Evolutionary conservation across 2,329 filamentous ascomycete species (phyloP), one percentile per base, ranked within the genome.

Genomic region (Chaetomium olivaceum): DNA sequence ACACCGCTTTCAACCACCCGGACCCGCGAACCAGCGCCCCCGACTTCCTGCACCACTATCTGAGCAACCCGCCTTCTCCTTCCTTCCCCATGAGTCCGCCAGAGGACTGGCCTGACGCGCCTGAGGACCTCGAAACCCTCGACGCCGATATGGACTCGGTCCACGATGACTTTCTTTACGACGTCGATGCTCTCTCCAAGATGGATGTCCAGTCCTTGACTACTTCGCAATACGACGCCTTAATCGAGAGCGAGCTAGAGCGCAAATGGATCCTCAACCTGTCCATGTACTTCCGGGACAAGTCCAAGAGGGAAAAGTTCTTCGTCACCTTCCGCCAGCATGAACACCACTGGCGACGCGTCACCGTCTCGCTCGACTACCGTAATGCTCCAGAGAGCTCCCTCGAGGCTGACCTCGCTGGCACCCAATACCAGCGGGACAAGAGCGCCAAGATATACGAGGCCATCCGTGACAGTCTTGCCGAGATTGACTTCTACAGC

Each of bases 221-320:
- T 19, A 80, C 80, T 3, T 82, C 83, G 2, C 79, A 83, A 65
- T 85, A 91, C 72, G 86, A 90, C 61, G 80, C 82, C 61, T 82
- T 87, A 72, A 85, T 97, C 70, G 87, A 90, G 69, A 87, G 91
- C 68, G 94, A 98, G 77, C 84, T 97, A 63, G 93, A 97, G 74
- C 86, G 84, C 67, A 89, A 86, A 73, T 99, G 95, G 95, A 98
- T 99, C 67, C 82, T 99, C 71, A 99, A 99, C 74, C 84, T 65
- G 67, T 97, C 93, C 78, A 97, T 99, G 95, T 93, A 97, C 77
- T 99, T 97, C 77, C 88, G 93, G 66, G 95, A 99, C 79, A 89
- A 90, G 73, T 96, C 93, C 14, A 91, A 91, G 72, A 87, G 94
- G 52, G 95, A 99, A 77, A 99, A 99, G 77, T 98, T 98, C 81